phyloP scores from a whole-genome alignment of 2,329 filamentous ascomycete species.

The Colletotrichum agaves region DNA sequence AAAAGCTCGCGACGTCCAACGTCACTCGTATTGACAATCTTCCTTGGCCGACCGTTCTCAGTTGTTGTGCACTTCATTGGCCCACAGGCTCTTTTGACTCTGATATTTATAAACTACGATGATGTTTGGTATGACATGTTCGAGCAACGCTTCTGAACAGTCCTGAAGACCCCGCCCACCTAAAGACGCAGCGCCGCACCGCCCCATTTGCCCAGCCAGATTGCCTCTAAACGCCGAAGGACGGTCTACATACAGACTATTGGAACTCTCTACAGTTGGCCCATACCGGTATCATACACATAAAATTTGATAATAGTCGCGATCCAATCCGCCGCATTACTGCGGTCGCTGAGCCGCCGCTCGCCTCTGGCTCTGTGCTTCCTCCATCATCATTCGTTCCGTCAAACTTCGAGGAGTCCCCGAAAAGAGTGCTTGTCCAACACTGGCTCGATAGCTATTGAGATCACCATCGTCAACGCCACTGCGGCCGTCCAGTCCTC shows the following conservation, averaged over 20 bases:
- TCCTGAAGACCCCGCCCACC: conserved; percentile 21
- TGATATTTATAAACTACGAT: conserved; percentile 24
- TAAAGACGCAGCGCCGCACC: conserved; percentile 24
- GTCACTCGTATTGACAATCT: background rate
- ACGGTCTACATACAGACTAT: conserved; percentile 34
- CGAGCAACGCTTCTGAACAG: conserved; percentile 21
- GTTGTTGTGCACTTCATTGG: background rate
- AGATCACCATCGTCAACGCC: conserved; percentile 59
- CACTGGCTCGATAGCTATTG: conserved; percentile 55
- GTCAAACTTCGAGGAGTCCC: conserved; percentile 60
- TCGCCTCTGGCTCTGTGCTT: conserved; percentile 49
- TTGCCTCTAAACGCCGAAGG: conserved; percentile 34
- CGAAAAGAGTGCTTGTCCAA: conserved; percentile 52
- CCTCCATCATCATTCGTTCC: conserved; percentile 61
- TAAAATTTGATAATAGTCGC: background rate
- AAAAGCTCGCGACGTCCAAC: background rate
- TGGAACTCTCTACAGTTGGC: conserved; percentile 30
- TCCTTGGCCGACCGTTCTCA: background rate
- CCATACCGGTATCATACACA: conserved; percentile 32
- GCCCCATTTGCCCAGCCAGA: conserved; percentile 25
- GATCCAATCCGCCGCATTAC: conserved; percentile 10
- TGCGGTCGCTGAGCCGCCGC: conserved; percentile 34
- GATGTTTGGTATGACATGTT: conserved; percentile 29
- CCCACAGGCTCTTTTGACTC: conserved; percentile 2
- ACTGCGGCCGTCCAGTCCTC: conserved; percentile 62